Evolutionary conservation across 2,329 filamentous ascomycete species (phyloP).

Genomic region (Ophiocordyceps camponoti-rufipedis): DNA sequence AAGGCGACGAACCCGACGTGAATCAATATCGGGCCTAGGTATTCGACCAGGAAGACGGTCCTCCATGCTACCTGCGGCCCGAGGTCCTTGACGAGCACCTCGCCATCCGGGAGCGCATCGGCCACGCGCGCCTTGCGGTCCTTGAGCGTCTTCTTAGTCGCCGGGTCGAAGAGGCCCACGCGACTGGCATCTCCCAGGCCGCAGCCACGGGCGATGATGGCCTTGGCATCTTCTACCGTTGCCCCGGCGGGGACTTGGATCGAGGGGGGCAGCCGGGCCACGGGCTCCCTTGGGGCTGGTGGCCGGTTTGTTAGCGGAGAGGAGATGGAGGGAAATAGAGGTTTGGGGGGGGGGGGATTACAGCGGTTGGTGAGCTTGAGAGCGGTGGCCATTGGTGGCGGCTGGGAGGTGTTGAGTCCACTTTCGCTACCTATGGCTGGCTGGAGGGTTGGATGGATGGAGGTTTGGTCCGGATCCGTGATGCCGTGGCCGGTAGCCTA

Average conservation of each 20-base stretch:
- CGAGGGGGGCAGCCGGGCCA: constrained; percentile 34
- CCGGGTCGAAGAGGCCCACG: constrained; percentile 41
- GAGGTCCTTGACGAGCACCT: constrained; percentile 80
- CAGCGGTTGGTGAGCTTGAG: constrained; percentile 21
- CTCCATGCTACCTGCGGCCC: constrained; percentile 83
- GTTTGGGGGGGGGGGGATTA: constrained; percentile 4
- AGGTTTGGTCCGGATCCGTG: no score
- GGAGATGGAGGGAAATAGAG: neutral
- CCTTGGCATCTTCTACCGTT: constrained; percentile 43
- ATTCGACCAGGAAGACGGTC: constrained; percentile 90
- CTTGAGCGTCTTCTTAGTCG: constrained; percentile 43
- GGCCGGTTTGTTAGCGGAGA: neutral
- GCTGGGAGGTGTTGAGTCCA: neutral
- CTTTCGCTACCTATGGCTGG: no score
- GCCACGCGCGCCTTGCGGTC: constrained; percentile 36
- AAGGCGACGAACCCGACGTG: constrained; percentile 57
- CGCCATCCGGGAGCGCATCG: constrained; percentile 26
- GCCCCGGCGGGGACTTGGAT: constrained; percentile 29
- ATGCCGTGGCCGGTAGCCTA: no score
- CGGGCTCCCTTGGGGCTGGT: constrained; percentile 25
- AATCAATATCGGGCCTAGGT: constrained; percentile 78
- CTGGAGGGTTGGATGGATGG: no score
- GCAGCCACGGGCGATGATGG: constrained; percentile 29
- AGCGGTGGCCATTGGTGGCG: constrained; percentile 11
- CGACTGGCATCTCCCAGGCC: constrained; percentile 39